A percentile compares a stretch with the other conserved stretches of the same genome.
Conservation (phyloP, 1,139 yeast species). For the Yamadazyma spencermartinsiae region DNA sequence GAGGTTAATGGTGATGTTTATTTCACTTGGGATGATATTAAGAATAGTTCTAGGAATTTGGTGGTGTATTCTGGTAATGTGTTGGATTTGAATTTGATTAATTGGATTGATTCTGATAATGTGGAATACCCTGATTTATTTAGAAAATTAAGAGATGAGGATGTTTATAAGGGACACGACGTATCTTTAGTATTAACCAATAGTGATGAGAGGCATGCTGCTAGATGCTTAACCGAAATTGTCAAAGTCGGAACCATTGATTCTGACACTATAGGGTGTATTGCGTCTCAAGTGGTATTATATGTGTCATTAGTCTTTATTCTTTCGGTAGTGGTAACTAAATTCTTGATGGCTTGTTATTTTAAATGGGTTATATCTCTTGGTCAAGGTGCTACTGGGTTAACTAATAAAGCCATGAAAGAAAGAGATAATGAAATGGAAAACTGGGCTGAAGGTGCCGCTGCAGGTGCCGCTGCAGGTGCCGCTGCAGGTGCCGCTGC, state of each 20-base stretch:
- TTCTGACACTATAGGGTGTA: conserved; percentile 91
- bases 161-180: conserved; percentile 69
- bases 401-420: conserved; percentile 49
- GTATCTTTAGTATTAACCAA: conserved; percentile 74
- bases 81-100: conserved; percentile 70
- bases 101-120: conserved; percentile 72
- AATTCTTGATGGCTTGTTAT: conserved; percentile 84
- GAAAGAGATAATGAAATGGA: conserved; percentile 64
- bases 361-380: conserved; percentile 82
- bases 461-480: conserved; percentile 57
- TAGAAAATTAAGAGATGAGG: conserved; percentile 58
- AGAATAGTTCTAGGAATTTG: conserved; percentile 68
- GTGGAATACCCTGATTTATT: conserved; percentile 73
- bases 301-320: conserved; percentile 81
- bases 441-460: conserved; percentile 64
- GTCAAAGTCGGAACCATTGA: conserved; percentile 88
- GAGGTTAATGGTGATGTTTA: conserved; percentile 72
- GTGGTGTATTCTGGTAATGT: conserved; percentile 89
- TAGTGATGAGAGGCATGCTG: conserved; percentile 66
- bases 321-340: conserved; percentile 70
- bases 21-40: conserved; percentile 87
- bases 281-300: conserved; percentile 83
- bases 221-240: conserved; percentile 84
- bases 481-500: conserved; percentile 18
- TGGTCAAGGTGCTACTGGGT: conserved; percentile 73